Percentiles rank a stretch among this genome's conserved stretches.
Conservation (phyloP, 2,329 filamentous ascomycete species). For the Metarhizium brunneum region DNA sequence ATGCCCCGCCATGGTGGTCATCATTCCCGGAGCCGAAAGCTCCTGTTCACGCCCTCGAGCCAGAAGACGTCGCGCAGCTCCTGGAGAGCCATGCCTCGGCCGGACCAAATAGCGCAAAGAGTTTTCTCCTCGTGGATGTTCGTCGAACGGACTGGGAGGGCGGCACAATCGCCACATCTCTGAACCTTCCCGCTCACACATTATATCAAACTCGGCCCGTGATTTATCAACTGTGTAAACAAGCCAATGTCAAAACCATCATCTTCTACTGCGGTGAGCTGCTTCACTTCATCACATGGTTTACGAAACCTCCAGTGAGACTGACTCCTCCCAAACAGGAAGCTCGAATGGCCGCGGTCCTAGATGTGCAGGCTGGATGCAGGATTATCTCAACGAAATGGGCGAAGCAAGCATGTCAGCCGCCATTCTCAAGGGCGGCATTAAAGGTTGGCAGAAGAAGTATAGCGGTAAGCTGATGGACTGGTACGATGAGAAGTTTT, state of each 20-base stretch:
- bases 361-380: slow-evolving; percentile 45
- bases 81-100: slow-evolving; percentile 28
- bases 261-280: slow-evolving; percentile 47
- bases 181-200: slow-evolving; percentile 48
- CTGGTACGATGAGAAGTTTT: slow-evolving; percentile 35
- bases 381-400: slow-evolving; percentile 42
- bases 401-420: slow-evolving; percentile 34
- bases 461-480: slow-evolving; percentile 39
- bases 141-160: slow-evolving; percentile 46
- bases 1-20: slow-evolving; percentile 26
- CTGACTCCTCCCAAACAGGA: slow-evolving; percentile 21
- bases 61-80: slow-evolving; percentile 29
- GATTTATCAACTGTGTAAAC: slow-evolving; percentile 39
- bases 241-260: slow-evolving; percentile 36
- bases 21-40: slow-evolving; percentile 34
- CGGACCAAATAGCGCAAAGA: slow-evolving; percentile 15
- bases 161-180: slow-evolving; percentile 48
- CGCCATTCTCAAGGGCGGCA: slow-evolving; percentile 39
- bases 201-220: slow-evolving; percentile 40
- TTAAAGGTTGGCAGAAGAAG: slow-evolving; percentile 45
- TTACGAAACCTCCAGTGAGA: too few relatives aligned
- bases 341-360: slow-evolving; percentile 42
- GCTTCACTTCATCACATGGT: neutral
- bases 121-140: slow-evolving; percentile 43
- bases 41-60: slow-evolving; percentile 25